Evolutionary conservation across 495 filamentous ascomycete species (phyloP).

Genomic region (Halenospora varia): DNA sequence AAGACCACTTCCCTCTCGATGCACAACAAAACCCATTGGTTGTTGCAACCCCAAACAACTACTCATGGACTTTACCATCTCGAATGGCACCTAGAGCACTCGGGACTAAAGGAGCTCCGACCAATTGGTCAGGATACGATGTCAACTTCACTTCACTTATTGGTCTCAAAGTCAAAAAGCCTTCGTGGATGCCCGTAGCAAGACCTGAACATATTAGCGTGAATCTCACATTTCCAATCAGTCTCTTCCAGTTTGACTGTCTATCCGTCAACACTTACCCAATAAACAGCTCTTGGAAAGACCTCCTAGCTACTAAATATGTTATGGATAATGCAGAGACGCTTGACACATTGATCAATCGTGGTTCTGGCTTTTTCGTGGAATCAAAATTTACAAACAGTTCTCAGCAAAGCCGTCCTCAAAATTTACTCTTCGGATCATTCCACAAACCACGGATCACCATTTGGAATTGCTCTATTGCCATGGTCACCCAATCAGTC

Average conservation of each 20-base stretch:
- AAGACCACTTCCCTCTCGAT: no score
- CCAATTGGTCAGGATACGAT: no score
- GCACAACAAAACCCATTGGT: no score
- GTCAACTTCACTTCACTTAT: no score
- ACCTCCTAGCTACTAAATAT: background rate
- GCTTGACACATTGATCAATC: background rate
- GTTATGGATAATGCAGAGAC: background rate
- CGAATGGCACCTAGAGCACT: no score
- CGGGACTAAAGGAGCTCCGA: no score
- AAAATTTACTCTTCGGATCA: background rate
- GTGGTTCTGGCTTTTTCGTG: background rate
- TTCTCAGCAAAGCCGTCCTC: background rate
- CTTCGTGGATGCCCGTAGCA: background rate
- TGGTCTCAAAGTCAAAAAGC: no score
- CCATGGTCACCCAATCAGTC: background rate
- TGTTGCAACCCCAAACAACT: no score
- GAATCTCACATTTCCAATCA: background rate
- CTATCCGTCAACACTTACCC: background rate
- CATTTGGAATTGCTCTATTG: background rate
- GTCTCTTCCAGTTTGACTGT: background rate
- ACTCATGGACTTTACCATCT: no score
- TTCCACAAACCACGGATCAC: background rate
- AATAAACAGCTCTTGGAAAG: background rate
- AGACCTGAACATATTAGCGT: background rate
- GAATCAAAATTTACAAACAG: background rate